Evolutionary conservation across 139 green algal genomes (phyloP), one percentile per base, ranked within the genome.

Genomic region (Tetradesmus obliquus): DNA sequence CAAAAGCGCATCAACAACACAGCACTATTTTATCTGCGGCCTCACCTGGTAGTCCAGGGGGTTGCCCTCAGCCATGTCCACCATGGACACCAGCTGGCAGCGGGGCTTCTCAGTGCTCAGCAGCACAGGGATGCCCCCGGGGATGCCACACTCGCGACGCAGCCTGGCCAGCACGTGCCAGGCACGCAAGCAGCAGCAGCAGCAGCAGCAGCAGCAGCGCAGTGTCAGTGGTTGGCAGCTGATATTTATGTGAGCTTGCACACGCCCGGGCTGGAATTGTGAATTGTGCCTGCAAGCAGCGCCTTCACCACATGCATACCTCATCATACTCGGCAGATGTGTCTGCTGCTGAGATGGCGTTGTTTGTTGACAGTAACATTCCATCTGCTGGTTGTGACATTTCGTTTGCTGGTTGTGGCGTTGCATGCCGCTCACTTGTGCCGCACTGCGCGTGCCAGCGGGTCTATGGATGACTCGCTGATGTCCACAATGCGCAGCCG

Each of bases 401-500:
- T 45, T 45, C 32, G 32, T 45, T 45, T 45, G 32, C 32, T 45
- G 32, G 32, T 45, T 45, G 32, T 45, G 32, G 32, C 32, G 32
- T 45, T 45, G 32, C 32, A 45, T 45, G 32, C 13, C 62, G 62
- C 80, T 53, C 82, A 95, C 94, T 91, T 93, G 87, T 95, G 90
- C 5, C 98, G 93, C n/a, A 99, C 96, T 6, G 97, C 95, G 0
- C 97, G 92, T 0, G 96, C 97, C 86, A 99, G 93, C 3, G 97
- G 97, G 94, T 99, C 98, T 5, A 94, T 82, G 32, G 79, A 93
- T 9, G 93, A 96, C 92, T 99, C 97, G 17, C 91, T 91, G 6
- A 99, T 92, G 91, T 99, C 98, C 3, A 96, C 95, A 24, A 99
- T 93, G 24, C 96, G 93, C 55, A 99, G 88, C 45, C 98, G 95